phyloP scores from a whole-genome alignment of 176 grass and related monocot species.

The Rhynchospora breviuscula region DNA sequence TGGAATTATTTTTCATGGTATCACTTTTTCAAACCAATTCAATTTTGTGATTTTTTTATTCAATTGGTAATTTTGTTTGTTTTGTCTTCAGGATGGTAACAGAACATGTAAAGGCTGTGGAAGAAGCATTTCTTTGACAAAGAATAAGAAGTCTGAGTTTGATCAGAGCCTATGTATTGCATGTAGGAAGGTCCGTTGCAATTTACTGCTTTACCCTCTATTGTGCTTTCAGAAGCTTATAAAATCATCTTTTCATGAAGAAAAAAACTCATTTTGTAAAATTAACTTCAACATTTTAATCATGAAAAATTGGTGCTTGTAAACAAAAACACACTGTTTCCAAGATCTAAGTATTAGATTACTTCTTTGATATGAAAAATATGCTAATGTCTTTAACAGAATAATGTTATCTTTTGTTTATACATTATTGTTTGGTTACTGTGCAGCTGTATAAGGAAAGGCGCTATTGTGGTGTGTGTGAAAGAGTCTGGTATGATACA shows the following conservation, averaged over 20 bases:
- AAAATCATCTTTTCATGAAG: neutral
- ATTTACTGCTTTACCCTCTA: neutral
- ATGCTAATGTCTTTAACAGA: neutral
- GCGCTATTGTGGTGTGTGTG: slow-evolving; percentile 96
- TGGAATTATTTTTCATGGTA: neutral
- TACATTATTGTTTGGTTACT: neutral
- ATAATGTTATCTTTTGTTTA: neutral
- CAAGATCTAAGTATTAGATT: neutral
- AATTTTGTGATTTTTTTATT: neutral
- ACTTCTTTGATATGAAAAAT: neutral
- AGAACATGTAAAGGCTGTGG: neutral
- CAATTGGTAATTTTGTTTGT: neutral
- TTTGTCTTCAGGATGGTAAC: neutral
- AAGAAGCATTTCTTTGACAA: neutral
- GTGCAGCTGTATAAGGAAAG: slow-evolving; percentile 76
- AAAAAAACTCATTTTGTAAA: neutral
- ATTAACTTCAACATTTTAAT: neutral
- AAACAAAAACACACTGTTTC: neutral
- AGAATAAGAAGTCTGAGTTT: slow-evolving; percentile 3
- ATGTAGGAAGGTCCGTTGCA: slow-evolving; percentile 12
- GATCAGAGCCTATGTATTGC: neutral
- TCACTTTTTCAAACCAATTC: neutral
- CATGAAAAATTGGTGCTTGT: neutral
- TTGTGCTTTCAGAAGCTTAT: neutral
- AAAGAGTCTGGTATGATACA: slow-evolving; percentile 94